Evolutionary conservation across 75 land plant genomes (phyloP).

Genomic region (Picea sitchensis): DNA sequence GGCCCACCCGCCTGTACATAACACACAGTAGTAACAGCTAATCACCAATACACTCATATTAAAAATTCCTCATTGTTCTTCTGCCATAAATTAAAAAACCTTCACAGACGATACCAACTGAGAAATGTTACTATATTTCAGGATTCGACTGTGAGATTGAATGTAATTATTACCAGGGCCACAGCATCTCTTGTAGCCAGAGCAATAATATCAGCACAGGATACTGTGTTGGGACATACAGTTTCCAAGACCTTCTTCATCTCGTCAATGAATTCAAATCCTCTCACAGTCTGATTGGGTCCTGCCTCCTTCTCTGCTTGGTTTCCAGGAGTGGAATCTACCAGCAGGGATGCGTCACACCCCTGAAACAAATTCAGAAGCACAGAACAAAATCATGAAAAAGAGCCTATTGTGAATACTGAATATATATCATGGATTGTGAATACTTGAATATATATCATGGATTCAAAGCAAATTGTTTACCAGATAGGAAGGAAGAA

Average conservation of each 20-base stretch:
- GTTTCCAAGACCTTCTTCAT: constrained; percentile 21
- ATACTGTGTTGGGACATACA: constrained; percentile 19
- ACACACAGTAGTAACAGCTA: no score
- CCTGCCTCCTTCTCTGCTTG: constrained; percentile 24
- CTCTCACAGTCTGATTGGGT: constrained; percentile 17
- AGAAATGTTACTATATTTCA: no score
- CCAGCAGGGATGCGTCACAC: constrained; percentile 19
- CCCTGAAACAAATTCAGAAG: constrained; percentile 9
- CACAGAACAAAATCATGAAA: no score
- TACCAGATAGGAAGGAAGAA: background rate
- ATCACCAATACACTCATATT: no score
- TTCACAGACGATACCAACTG: no score
- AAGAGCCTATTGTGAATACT: no score
- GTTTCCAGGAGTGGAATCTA: constrained; percentile 13
- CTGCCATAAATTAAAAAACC: no score
- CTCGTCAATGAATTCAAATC: constrained; percentile 21
- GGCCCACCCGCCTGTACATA: constrained; percentile 21
- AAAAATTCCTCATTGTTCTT: no score
- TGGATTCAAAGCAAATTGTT: no score
- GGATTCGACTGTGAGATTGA: no score
- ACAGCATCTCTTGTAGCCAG: constrained; percentile 27
- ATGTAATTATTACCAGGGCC: background rate
- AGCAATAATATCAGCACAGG: constrained; percentile 26
- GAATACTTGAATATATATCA: no score
- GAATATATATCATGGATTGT: no score